These are phyloP conservation scores for Blastomyces gilchristii DNA, from an alignment of 2,329 filamentous ascomycete species.

Conservation along the genomic window DNA sequence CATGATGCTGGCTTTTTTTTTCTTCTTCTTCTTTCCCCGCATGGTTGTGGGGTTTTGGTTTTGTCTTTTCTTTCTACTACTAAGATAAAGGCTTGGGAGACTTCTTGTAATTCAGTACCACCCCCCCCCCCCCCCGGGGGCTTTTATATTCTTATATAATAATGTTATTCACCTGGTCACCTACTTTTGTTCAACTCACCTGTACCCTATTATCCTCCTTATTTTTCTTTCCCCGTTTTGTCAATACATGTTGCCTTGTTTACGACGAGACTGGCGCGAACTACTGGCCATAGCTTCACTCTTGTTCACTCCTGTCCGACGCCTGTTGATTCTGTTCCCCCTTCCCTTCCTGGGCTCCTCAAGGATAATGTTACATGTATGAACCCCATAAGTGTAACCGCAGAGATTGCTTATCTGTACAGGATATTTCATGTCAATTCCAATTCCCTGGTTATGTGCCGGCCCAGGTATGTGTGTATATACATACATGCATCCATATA, in stretches of 20 bases:
- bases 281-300: no score
- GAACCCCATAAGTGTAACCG: no score
- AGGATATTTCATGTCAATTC: background rate
- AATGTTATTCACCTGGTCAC: background rate
- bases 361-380: no score
- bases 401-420: no score
- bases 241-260: no score
- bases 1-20: slow-evolving; percentile 8
- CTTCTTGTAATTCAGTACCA: background rate
- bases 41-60: background rate
- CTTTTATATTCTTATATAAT: slow-evolving; percentile 1
- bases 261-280: no score
- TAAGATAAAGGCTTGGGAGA: background rate
- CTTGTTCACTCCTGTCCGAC: no score
- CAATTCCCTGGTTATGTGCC: background rate
- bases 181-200: background rate
- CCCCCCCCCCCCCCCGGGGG: no score
- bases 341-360: no score
- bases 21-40: slow-evolving; percentile 6
- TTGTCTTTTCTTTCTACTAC: background rate
- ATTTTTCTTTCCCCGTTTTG: no score
- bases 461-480: background rate
- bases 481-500: background rate
- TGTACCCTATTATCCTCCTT: no score
- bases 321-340: no score